phyloP scores from a whole-genome alignment of 2,329 filamentous ascomycete genomes.

The Clonostachys byssicola region DNA sequence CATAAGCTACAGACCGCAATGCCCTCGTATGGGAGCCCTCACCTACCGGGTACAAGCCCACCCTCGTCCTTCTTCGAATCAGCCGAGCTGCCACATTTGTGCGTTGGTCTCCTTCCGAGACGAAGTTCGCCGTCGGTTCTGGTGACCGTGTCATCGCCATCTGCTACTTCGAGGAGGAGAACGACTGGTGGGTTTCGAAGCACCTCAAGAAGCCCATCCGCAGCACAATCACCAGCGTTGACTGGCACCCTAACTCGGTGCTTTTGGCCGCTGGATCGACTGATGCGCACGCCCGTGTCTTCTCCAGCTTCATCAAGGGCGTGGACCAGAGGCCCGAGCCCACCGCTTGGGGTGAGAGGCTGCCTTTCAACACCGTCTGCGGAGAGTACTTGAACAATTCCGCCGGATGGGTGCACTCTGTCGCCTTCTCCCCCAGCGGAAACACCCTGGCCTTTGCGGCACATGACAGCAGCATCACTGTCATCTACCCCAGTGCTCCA shows the following conservation, averaged over 20 bases:
- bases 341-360: constrained; percentile 86
- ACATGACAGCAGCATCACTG: constrained; percentile 93
- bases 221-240: constrained; percentile 90
- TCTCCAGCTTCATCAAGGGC: constrained; percentile 95
- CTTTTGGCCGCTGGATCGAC: constrained; percentile 93
- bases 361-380: constrained; percentile 98
- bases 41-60: constrained; percentile 91
- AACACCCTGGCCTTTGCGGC: constrained; percentile 91
- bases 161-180: constrained; percentile 98
- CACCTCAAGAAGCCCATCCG: constrained; percentile 98
- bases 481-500: constrained; percentile 89
- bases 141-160: constrained; percentile 93
- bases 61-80: constrained; percentile 92
- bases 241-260: constrained; percentile 97
- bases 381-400: constrained; percentile 96
- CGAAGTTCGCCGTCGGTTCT: constrained; percentile 95
- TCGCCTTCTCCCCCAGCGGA: constrained; percentile 88
- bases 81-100: constrained; percentile 96
- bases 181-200: constrained; percentile 99
- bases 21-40: constrained; percentile 97
- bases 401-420: constrained; percentile 92
- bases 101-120: constrained; percentile 94
- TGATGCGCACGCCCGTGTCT: constrained; percentile 91
- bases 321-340: constrained; percentile 83
- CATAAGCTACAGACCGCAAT: constrained; percentile 69